A percentile compares a stretch with the other conserved stretches of the same genome.
phyloP scores from a whole-genome alignment of 1,284 basidiomycete species.

The Hemileia vastatrix region DNA sequence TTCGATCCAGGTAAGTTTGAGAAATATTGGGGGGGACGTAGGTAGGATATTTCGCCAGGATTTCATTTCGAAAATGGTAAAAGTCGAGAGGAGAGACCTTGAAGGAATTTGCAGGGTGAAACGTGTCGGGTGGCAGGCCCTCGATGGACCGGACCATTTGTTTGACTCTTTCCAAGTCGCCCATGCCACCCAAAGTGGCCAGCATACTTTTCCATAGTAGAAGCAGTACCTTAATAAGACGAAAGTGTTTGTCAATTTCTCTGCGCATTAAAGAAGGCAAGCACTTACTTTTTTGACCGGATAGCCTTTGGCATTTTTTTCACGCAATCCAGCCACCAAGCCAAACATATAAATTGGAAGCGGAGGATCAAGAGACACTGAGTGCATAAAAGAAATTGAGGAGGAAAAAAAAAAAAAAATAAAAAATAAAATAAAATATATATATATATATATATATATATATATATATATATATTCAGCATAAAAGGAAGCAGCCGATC shows the following conservation, averaged over 20 bases:
- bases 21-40: slow-evolving; percentile 15
- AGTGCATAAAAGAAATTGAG: no score
- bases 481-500: no score
- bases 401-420: background rate
- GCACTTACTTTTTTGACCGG: slow-evolving; percentile 67
- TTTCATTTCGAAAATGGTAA: slow-evolving; percentile 74
- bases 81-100: slow-evolving; percentile 67
- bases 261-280: no score
- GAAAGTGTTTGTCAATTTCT: no score
- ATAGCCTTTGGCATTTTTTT: slow-evolving; percentile 89
- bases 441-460: no score
- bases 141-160: slow-evolving; percentile 69
- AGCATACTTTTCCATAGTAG: slow-evolving; percentile 92
- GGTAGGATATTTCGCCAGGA: slow-evolving; percentile 84
- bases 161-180: slow-evolving; percentile 75
- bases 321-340: slow-evolving; percentile 75
- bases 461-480: no score
- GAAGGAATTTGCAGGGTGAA: slow-evolving; percentile 26
- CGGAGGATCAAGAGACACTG: slow-evolving; percentile 83
- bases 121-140: slow-evolving; percentile 41
- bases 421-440: background rate
- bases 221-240: slow-evolving; percentile 58
- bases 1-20: slow-evolving; percentile 48
- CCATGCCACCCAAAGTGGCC: slow-evolving; percentile 81
- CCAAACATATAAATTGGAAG: slow-evolving; percentile 85